Evolutionary conservation across 1,139 yeast species (phyloP), one percentile per base, ranked within the genome.

Genomic region (Yamadazyma dushanensis): DNA sequence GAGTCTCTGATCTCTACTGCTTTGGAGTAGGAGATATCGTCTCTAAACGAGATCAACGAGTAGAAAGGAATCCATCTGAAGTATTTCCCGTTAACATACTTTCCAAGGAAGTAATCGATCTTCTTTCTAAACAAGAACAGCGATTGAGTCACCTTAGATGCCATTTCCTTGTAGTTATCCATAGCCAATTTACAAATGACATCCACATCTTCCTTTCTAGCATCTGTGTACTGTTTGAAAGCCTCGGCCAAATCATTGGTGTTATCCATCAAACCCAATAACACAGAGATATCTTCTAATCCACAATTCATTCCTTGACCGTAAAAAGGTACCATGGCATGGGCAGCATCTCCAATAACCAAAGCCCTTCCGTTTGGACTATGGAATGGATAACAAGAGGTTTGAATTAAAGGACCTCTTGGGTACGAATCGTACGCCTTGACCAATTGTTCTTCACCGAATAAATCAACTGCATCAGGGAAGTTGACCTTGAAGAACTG

Each of bases 281-380:
- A 63, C 1, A 82, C 77, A 35, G 81, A 69, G 9, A 89, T 89
- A 51, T 90, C 97, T 58, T 90, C 97, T 54, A 90, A 84, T 1
- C 97, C 97, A 54, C 96, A 87, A 57, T 90, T 90, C 94, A 90
- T 84, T 3, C 97, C 97, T 57, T 90, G 97, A 6, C 97, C 97
- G 52, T 89, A 90, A 56, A 90, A 90, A 10, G 97, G 97, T 4
- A 90, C 97, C 96, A 89, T 89, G 11, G 94, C 81, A 59, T 90
- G 97, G 0, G 97, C 95, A 1, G 97, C 96, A 58, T 90, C 97
- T 3, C 97, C 97, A 23, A 90, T 65, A 5, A 90, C 63, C 10
- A 90, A 66, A 11, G 82, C 81, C 40, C 76, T 74, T 26, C 83
- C 89, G 28, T 66, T 61, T 22, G 73, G 70, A 41, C 70, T 74